A percentile compares a stretch with the other conserved stretches of the same genome.
phyloP scores from a whole-genome alignment of 108 stramenopile genomes.

The Epithemia pelagica region DNA sequence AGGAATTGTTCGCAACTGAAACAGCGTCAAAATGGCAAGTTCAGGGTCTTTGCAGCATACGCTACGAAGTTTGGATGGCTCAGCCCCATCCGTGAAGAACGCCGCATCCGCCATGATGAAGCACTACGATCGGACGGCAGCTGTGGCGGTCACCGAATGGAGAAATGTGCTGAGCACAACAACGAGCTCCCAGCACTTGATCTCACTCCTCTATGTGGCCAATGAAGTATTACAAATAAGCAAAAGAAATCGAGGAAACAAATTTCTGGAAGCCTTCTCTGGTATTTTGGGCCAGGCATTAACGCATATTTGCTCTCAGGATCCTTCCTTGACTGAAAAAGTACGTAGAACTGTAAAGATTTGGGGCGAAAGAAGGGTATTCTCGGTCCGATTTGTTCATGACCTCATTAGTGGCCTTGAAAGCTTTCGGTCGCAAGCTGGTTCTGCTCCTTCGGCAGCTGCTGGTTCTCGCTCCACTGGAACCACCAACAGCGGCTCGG shows the following conservation, averaged over 20 bases:
- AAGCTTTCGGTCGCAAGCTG: constrained; percentile 40
- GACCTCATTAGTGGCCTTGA: constrained; percentile 69
- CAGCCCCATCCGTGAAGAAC: constrained; percentile 59
- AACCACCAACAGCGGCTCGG: neutral
- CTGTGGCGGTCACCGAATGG: constrained; percentile 75
- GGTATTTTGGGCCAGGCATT: constrained; percentile 64
- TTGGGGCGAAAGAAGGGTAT: constrained; percentile 79
- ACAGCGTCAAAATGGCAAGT: neutral
- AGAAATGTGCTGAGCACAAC: constrained; percentile 56
- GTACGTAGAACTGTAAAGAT: constrained; percentile 78
- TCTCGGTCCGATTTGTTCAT: constrained; percentile 63
- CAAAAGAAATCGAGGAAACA: constrained; percentile 80
- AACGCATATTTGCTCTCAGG: constrained; percentile 41
- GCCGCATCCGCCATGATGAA: constrained; percentile 74
- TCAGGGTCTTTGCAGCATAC: constrained; percentile 2
- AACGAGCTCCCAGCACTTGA: constrained; percentile 32
- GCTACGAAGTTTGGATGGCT: constrained; percentile 20
- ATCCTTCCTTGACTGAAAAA: constrained; percentile 45
- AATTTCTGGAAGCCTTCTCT: constrained; percentile 76
- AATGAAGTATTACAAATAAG: constrained; percentile 81
- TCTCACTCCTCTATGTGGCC: constrained; percentile 81
- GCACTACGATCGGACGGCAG: constrained; percentile 61
- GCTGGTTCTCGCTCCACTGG: neutral
- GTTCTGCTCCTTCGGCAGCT: constrained; percentile 14
- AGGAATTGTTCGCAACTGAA: no score